phyloP scores from a whole-genome alignment of 2,329 filamentous ascomycete genomes.

The Cercospora sojina region DNA sequence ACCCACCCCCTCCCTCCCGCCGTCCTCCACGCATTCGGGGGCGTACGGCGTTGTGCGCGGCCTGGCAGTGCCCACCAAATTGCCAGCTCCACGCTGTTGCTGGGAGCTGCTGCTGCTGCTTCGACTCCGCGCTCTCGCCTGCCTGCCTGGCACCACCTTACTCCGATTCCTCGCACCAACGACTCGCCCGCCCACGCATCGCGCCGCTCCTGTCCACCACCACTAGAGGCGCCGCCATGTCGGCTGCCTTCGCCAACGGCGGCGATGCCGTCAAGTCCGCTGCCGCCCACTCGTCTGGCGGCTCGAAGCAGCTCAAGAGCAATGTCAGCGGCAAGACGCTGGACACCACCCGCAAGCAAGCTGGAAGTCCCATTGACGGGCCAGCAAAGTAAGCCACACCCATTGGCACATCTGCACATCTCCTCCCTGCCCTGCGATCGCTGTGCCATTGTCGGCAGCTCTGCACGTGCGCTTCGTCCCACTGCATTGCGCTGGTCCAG shows the following conservation, averaged over 20 bases:
- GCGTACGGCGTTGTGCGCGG: constrained; percentile 6
- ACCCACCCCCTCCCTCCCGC: not conserved
- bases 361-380: constrained; percentile 55
- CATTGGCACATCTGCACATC: constrained; percentile 15
- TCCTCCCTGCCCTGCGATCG: not conserved
- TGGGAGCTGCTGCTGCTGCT: not conserved
- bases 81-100: not conserved
- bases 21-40: not conserved
- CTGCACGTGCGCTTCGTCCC: constrained; percentile 12
- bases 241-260: constrained; percentile 35
- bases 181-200: constrained; percentile 9
- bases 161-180: constrained; percentile 6
- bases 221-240: constrained; percentile 27
- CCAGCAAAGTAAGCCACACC: constrained; percentile 52
- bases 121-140: constrained; percentile 1
- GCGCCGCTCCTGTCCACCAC: constrained; percentile 20
- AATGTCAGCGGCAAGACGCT: constrained; percentile 52
- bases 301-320: constrained; percentile 48
- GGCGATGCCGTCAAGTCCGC: constrained; percentile 26
- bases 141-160: not conserved
- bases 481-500: constrained; percentile 12
- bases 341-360: constrained; percentile 56
- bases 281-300: constrained; percentile 8
- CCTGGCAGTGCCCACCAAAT: not conserved
- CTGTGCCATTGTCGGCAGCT: not conserved